These are phyloP conservation scores for Candida multigemmis DNA, from an alignment of 805 yeast species.

Conservation along the genomic window DNA sequence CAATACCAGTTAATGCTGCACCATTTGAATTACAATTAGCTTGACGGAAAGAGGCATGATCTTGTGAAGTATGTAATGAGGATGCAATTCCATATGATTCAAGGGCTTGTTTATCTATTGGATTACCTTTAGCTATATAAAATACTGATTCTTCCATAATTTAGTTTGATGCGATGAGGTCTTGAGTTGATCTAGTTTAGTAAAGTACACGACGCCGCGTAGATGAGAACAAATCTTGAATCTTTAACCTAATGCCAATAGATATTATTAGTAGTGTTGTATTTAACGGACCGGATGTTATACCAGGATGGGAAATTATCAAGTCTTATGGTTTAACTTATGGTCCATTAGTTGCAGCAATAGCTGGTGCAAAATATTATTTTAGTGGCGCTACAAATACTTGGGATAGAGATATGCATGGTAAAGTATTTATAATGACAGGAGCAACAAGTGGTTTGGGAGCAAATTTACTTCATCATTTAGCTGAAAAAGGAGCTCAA, in stretches of 20 bases:
- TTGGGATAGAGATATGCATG: constrained; percentile 91
- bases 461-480: constrained; percentile 58
- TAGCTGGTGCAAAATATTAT: constrained; percentile 55
- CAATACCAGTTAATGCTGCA: constrained; percentile 37
- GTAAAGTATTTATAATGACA: constrained; percentile 71
- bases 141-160: constrained; percentile 43
- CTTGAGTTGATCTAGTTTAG: neutral
- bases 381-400: constrained; percentile 75
- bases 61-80: constrained; percentile 39
- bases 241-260: constrained; percentile 56
- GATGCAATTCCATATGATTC: constrained; percentile 32
- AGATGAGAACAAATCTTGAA: neutral
- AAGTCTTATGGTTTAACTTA: constrained; percentile 49
- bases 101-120: constrained; percentile 35
- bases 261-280: constrained; percentile 66
- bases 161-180: constrained; percentile 3
- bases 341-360: constrained; percentile 44
- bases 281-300: constrained; percentile 60
- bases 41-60: constrained; percentile 42
- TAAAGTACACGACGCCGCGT: neutral
- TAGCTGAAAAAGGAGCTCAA: constrained; percentile 84
- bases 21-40: constrained; percentile 40
- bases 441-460: constrained; percentile 98
- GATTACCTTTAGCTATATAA: constrained; percentile 35
- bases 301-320: constrained; percentile 67